A percentile compares a stretch with the other conserved stretches of the same genome.
Evolutionary conservation across 176 grass and related monocot genomes (phyloP).

Genomic region (Oryza officinalis): DNA sequence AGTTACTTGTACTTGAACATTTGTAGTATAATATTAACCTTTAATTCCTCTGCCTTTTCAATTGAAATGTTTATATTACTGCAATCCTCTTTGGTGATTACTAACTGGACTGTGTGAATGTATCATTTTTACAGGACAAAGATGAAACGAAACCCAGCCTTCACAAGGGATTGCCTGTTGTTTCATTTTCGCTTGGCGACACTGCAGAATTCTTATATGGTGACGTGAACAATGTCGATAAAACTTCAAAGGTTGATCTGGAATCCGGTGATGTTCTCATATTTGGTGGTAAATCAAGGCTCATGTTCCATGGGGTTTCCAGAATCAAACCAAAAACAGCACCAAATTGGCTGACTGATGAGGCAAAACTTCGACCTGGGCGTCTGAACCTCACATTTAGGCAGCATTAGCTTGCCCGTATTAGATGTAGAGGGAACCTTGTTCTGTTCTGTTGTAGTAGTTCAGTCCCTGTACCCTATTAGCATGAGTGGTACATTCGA

Average conservation of each 20-base stretch:
- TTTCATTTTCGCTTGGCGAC: conserved; percentile 57
- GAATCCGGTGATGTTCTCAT: conserved; percentile 63
- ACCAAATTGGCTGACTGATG: conserved; percentile 26
- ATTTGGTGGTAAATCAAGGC: conserved; percentile 59
- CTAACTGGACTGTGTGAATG: background rate
- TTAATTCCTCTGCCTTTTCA: background rate
- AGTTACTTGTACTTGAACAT: background rate
- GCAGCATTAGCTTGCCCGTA: conserved; percentile 16
- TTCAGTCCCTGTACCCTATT: background rate
- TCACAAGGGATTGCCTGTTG: conserved; percentile 49
- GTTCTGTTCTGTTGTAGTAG: background rate
- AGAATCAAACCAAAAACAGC: conserved; percentile 32
- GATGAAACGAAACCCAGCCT: conserved; percentile 45
- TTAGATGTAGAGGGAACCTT: background rate
- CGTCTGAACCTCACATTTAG: conserved; percentile 67
- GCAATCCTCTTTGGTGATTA: background rate
- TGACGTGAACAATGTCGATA: conserved; percentile 23
- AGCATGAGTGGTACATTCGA: background rate
- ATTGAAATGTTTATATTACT: background rate
- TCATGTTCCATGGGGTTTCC: conserved; percentile 52
- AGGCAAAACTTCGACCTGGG: conserved; percentile 53
- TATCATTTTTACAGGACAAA: conserved; percentile 50
- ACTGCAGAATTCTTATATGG: conserved; percentile 63
- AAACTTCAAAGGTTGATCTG: conserved; percentile 47
- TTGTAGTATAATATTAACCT: background rate